phyloP scores from a whole-genome alignment of 306 rosid species.

The Spatholobus suberectus region DNA sequence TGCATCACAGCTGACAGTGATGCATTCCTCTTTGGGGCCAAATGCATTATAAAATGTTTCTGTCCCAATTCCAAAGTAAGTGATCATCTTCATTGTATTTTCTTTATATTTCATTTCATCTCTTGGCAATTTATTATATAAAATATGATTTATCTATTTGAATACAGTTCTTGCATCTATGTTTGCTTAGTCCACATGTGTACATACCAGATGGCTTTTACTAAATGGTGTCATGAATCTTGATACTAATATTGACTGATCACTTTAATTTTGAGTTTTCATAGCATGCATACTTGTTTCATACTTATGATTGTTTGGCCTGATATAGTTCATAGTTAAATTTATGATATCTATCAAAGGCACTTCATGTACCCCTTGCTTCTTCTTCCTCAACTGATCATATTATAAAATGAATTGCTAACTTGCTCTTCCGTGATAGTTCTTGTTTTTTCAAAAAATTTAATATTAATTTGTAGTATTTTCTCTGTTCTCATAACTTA shows the following conservation, averaged over 20 bases:
- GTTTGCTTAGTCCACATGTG: neutral
- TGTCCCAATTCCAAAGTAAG: slow-evolving; percentile 72
- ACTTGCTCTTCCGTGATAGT: neutral
- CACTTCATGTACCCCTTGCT: neutral
- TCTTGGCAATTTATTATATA: neutral
- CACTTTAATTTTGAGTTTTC: slow-evolving; percentile 5
- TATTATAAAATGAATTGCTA: neutral
- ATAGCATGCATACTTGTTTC: neutral
- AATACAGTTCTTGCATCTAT: slow-evolving; percentile 9
- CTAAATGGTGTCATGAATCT: slow-evolving; percentile 2
- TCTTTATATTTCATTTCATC: slow-evolving; percentile 1
- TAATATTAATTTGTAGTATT: neutral
- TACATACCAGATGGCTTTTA: slow-evolving; percentile 9
- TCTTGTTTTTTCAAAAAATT: neutral
- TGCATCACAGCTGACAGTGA: slow-evolving; percentile 91
- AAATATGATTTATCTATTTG: neutral
- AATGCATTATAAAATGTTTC: slow-evolving; percentile 73
- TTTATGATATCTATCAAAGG: neutral
- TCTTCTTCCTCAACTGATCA: neutral
- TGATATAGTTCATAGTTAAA: neutral
- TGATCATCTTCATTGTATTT: neutral
- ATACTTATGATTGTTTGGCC: neutral
- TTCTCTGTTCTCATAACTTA: neutral
- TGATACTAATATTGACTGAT: neutral
- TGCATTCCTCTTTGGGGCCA: slow-evolving; percentile 90